Evolutionary conservation across 2,329 filamentous ascomycete genomes (phyloP).

Genomic region (Paramyrothecium roridum): DNA sequence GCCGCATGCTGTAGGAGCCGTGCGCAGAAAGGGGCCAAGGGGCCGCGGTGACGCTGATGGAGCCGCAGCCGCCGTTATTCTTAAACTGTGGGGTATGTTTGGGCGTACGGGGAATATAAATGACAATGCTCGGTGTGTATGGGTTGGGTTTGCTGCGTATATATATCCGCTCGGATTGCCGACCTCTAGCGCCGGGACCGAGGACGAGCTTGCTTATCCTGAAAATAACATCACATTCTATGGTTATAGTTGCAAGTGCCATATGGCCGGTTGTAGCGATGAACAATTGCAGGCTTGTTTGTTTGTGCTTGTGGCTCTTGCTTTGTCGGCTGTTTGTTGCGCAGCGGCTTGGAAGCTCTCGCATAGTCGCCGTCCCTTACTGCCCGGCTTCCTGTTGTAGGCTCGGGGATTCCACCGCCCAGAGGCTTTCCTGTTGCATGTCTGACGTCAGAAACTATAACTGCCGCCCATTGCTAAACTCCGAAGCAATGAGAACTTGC

Average conservation of each 20-base stretch:
- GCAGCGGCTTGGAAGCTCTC: too few relatives aligned
- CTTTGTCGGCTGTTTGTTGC: too few relatives aligned
- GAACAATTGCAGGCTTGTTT: too few relatives aligned
- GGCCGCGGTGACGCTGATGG: neutral
- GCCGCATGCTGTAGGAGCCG: constrained; percentile 62
- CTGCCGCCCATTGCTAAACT: too few relatives aligned
- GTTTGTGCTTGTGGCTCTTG: too few relatives aligned
- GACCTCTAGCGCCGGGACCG: constrained; percentile 1
- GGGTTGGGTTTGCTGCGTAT: constrained; percentile 14
- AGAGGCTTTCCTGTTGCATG: too few relatives aligned
- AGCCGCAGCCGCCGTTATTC: neutral
- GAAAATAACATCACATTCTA: neutral
- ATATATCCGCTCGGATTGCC: constrained; percentile 20
- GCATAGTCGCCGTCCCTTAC: too few relatives aligned
- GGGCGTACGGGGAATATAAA: neutral
- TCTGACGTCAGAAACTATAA: too few relatives aligned
- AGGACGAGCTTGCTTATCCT: constrained; percentile 10
- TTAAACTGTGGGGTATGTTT: neutral
- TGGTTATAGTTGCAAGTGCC: neutral
- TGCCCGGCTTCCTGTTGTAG: too few relatives aligned
- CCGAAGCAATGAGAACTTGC: too few relatives aligned
- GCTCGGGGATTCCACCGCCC: too few relatives aligned
- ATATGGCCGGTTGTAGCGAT: neutral
- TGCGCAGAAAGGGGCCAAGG: neutral
- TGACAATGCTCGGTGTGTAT: neutral